phyloP scores from a whole-genome alignment of 2,329 filamentous ascomycete species.

The Talaromyces islandicus region DNA sequence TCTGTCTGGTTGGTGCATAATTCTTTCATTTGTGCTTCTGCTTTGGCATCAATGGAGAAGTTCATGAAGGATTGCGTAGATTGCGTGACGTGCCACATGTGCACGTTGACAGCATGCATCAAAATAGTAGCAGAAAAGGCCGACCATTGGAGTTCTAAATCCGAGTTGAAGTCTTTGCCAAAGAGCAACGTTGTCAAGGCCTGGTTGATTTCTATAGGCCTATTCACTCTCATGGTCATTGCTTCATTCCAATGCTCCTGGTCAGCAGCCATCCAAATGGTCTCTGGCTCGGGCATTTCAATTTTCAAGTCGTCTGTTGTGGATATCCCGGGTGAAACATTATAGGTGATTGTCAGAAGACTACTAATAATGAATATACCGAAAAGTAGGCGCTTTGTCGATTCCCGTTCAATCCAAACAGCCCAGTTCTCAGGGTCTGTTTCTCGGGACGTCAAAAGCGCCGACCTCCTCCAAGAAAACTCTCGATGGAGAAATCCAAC shows the following conservation, averaged over 20 bases:
- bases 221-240: slow-evolving; percentile 3
- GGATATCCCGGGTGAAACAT: slow-evolving; percentile 25
- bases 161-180: slow-evolving; percentile 14
- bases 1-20: slow-evolving; percentile 19
- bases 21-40: slow-evolving; percentile 15
- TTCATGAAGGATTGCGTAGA: slow-evolving; percentile 21
- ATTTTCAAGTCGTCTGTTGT: slow-evolving; percentile 28
- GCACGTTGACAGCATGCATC: slow-evolving; percentile 30
- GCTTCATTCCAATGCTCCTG: slow-evolving; percentile 21
- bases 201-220: slow-evolving; percentile 15
- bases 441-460: not conserved
- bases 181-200: slow-evolving; percentile 21
- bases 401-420: slow-evolving; percentile 24
- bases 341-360: slow-evolving; percentile 26
- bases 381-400: slow-evolving; percentile 25
- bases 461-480: slow-evolving; percentile 8
- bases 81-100: slow-evolving; percentile 29
- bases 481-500: slow-evolving; percentile 13
- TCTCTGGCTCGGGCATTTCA: slow-evolving; percentile 27
- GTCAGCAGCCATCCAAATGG: slow-evolving; percentile 24
- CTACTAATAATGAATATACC: slow-evolving; percentile 28
- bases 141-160: slow-evolving; percentile 13
- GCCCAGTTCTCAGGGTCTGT: slow-evolving; percentile 17
- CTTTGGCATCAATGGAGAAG: slow-evolving; percentile 14
- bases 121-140: slow-evolving; percentile 25